Conservation (phyloP, 2,329 filamentous ascomycete genomes). For the Aspergillus sojae region DNA sequence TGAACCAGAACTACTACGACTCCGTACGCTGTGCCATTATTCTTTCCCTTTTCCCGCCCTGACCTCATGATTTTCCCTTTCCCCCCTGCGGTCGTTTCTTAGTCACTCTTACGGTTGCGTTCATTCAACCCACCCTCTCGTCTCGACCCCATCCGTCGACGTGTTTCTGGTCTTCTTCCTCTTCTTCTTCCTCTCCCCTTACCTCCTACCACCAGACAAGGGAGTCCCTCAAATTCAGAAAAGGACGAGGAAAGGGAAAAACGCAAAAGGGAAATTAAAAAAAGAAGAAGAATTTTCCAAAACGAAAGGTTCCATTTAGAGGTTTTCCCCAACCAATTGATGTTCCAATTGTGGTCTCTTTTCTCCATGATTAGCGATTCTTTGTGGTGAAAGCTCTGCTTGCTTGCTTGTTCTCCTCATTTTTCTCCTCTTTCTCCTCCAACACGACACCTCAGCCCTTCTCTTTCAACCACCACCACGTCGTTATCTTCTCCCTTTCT, state of each 20-base stretch:
- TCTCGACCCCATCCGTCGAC: background rate
- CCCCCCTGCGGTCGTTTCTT: constrained; percentile 19
- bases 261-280: background rate
- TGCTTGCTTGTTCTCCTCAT: constrained; percentile 1
- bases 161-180: constrained; percentile 6
- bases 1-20: constrained; percentile 2
- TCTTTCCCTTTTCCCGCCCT: constrained; percentile 15
- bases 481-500: background rate
- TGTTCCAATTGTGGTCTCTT: background rate
- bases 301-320: background rate
- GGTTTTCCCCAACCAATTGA: background rate
- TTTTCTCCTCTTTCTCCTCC: constrained; percentile 13
- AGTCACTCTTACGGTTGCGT: constrained; percentile 13
- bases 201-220: background rate
- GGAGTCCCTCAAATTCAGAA: background rate
- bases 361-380: constrained; percentile 3
- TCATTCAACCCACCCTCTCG: background rate
- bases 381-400: constrained; percentile 2
- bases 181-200: constrained; percentile 14
- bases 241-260: background rate
- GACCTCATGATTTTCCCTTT: constrained; percentile 15
- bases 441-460: constrained; percentile 18
- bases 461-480: constrained; percentile 7
- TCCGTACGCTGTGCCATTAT: background rate
- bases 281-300: background rate